Evolutionary conservation across 164 flowering plant genomes (phyloP), one percentile per base, ranked within the genome.

Genomic region (Houttuynia cordata): DNA sequence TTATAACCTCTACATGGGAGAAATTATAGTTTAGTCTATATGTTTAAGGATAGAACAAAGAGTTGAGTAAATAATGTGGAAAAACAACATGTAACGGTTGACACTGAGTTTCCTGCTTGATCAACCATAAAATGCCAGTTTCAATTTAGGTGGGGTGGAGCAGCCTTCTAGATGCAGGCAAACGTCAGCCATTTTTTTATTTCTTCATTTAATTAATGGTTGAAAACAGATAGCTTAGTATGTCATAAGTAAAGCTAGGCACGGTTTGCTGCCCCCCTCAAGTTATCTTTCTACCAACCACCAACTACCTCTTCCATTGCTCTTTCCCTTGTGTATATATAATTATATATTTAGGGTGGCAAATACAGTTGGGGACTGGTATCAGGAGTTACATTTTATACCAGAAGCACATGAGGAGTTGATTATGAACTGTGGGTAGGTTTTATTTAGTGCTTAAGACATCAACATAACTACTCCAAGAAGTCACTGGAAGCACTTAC

Each of bases 71-170:
- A 30, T 6, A 30, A 12, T 12, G 17, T 7, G 12, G 49, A 2
- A 3, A 10, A 12, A 45, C 9, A 45, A 45, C 12, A 8, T 45
- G 49, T 23, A 23, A 24, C 57, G 34, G 57, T 21, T 54, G 34
- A 54, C 57, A 23, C 57, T n/a, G 57, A 54, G 57, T 54, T 54
- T 54, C 57, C 57, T 10, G 57, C 57, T 45, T 54, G 57, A 54
- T 54, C 17, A 54, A 54, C 15, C 57, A 54, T 23, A 24, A 54
- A 45, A 45, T 8, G 17, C 49, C 5, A 10, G 49, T 45, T 45
- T 45, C 14, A 45, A 45, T 45, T 54, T 54, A 54, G 57, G 57
- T 54, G 57, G 57, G 15, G 57, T 54, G 57, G 49, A 17, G 13
- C 14, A 45, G 24, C 34, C 57, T 54, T 54, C 57, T 54, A 54